These are phyloP conservation scores for Brettanomyces anomalus DNA, from an alignment of 805 yeast species.

Conservation along the genomic window DNA sequence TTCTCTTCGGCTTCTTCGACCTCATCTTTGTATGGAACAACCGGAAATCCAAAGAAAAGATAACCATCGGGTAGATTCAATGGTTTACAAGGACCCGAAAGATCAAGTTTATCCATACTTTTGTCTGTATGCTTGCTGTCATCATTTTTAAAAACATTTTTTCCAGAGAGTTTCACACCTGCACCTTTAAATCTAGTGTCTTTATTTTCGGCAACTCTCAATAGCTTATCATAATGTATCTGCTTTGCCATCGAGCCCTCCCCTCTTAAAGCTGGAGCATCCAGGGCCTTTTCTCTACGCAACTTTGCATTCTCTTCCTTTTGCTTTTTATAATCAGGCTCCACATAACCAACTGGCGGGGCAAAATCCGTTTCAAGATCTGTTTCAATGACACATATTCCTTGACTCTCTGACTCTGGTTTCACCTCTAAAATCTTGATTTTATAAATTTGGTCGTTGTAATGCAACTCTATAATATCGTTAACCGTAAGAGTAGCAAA, in stretches of 20 bases:
- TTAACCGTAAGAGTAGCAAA: slow-evolving; percentile 80
- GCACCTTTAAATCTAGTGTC: slow-evolving; percentile 40
- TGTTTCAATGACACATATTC: slow-evolving; percentile 93
- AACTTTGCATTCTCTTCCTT: slow-evolving; percentile 31
- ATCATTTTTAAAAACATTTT: slow-evolving; percentile 21
- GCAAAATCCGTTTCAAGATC: slow-evolving; percentile 97
- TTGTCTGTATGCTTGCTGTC: slow-evolving; percentile 10
- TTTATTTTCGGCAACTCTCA: slow-evolving; percentile 31
- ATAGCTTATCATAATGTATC: slow-evolving; percentile 54
- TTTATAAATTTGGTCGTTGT: slow-evolving; percentile 69
- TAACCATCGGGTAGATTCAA: slow-evolving; percentile 74
- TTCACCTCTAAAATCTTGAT: slow-evolving; percentile 82
- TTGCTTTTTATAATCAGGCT: slow-evolving; percentile 55
- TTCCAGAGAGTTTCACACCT: slow-evolving; percentile 69
- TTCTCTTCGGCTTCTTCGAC: slow-evolving; percentile 25
- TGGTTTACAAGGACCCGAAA: slow-evolving; percentile 62
- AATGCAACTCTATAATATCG: slow-evolving; percentile 77
- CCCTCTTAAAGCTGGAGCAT: slow-evolving; percentile 27
- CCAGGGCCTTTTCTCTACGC: slow-evolving; percentile 29
- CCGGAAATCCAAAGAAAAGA: slow-evolving; percentile 89
- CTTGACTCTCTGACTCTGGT: slow-evolving; percentile 55
- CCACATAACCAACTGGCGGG: slow-evolving; percentile 97
- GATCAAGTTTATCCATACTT: slow-evolving; percentile 25
- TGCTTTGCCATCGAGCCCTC: slow-evolving; percentile 69
- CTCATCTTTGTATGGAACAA: slow-evolving; percentile 37